Conservation (phyloP, 345 rosid species). For the Heritiera littoralis region DNA sequence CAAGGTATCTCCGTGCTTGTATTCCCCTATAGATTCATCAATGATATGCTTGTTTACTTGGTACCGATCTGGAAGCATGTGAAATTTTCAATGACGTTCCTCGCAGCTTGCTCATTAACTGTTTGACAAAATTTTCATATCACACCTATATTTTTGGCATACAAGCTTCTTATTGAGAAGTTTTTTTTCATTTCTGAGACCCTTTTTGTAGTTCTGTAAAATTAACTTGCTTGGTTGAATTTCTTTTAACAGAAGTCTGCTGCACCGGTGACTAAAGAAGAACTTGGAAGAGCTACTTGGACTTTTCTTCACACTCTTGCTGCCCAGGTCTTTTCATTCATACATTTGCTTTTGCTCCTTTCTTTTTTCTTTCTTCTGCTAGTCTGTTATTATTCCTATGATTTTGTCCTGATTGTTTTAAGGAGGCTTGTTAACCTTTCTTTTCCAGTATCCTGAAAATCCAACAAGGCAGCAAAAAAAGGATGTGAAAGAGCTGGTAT, state of each 20-base stretch:
- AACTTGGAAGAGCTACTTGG: slow-evolving; percentile 96
- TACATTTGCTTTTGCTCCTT: neutral
- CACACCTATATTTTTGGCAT: neutral
- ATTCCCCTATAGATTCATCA: too few species aligned
- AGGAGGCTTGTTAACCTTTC: neutral
- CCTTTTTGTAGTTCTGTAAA: neutral
- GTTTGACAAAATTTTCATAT: slow-evolving; percentile 48
- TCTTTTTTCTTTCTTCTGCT: neutral
- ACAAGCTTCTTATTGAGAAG: too few species aligned
- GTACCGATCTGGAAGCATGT: neutral
- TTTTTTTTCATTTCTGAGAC: neutral
- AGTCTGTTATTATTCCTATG: neutral
- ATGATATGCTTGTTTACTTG: neutral
- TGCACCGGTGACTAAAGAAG: slow-evolving; percentile 87
- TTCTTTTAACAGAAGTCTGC: slow-evolving; percentile 48
- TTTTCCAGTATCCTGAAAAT: slow-evolving; percentile 83
- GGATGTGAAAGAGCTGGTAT: slow-evolving; percentile 89
- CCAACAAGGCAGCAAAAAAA: slow-evolving; percentile 96
- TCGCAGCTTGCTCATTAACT: slow-evolving; percentile 25
- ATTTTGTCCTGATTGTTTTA: neutral
- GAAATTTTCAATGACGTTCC: neutral
- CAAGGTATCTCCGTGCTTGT: slow-evolving; percentile 40
- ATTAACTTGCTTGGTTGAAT: neutral
- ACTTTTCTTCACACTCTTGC: slow-evolving; percentile 94
- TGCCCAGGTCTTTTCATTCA: slow-evolving; percentile 65